A percentile compares a stretch with the other conserved stretches of the same genome.
Evolutionary conservation across 163 green algal genomes (phyloP).

Genomic region (Chlamydomonas reinhardtii): DNA sequence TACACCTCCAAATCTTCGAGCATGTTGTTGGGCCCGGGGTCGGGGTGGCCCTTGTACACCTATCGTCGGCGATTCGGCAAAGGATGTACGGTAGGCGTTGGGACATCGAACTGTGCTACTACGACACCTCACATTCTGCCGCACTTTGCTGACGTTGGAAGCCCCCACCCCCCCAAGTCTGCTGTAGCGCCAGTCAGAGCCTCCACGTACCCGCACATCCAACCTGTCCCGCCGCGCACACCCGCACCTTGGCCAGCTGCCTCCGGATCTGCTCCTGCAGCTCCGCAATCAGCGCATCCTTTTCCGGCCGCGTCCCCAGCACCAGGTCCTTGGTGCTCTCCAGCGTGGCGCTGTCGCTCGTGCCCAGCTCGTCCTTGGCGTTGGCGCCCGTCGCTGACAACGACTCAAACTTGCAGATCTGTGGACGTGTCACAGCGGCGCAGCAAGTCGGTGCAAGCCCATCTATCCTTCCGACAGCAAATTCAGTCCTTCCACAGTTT

Average conservation of each 20-base stretch:
- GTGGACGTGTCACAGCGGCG: neutral
- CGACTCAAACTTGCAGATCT: conserved; percentile 50
- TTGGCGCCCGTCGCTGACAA: conserved; percentile 16
- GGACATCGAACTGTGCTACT: too few relatives aligned
- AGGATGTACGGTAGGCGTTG: neutral
- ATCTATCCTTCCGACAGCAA: too few relatives aligned
- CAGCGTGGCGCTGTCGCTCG: conserved; percentile 31
- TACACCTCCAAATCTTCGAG: conserved; percentile 53
- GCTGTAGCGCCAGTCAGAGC: too few relatives aligned
- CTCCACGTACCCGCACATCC: too few relatives aligned
- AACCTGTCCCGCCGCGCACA: too few relatives aligned
- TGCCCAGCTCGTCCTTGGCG: conserved; percentile 38
- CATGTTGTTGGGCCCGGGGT: conserved; percentile 49
- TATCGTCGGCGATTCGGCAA: neutral
- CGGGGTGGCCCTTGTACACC: conserved; percentile 49
- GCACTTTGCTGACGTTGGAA: too few relatives aligned
- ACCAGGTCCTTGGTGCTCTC: conserved; percentile 51
- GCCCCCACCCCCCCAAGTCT: too few relatives aligned
- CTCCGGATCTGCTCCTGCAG: conserved; percentile 53
- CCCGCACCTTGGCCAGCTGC: conserved; percentile 53
- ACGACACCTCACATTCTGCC: too few relatives aligned
- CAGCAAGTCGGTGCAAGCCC: too few relatives aligned
- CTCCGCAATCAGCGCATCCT: conserved; percentile 52
- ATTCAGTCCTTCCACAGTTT: too few relatives aligned
- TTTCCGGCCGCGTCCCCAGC: conserved; percentile 51